Conservation (phyloP, 257 asterid species). For the Lycium barbarum region DNA sequence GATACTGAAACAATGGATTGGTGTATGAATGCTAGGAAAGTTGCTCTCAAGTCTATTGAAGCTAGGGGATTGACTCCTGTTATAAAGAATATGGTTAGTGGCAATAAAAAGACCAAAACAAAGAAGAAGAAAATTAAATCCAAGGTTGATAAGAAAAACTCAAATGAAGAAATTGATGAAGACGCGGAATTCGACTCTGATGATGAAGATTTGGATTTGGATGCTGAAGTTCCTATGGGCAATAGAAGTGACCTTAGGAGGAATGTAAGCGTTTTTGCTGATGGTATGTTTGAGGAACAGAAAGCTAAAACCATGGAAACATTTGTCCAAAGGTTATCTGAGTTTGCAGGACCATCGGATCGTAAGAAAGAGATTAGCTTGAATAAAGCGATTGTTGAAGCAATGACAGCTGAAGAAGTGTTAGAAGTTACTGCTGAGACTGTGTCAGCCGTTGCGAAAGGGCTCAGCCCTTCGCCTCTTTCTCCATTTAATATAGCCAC, state of each 20-base stretch:
- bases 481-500: constrained; percentile 90
- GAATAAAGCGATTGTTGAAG: constrained; percentile 78
- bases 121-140: constrained; percentile 54
- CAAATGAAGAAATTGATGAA: constrained; percentile 38
- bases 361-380: constrained; percentile 80
- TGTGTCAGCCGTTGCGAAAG: constrained; percentile 79
- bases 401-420: constrained; percentile 88
- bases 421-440: constrained; percentile 77
- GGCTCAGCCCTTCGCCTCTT: constrained; percentile 95
- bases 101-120: constrained; percentile 56
- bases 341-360: constrained; percentile 87
- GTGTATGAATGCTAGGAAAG: constrained; percentile 94
- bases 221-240: constrained; percentile 33
- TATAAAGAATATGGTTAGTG: constrained; percentile 58
- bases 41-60: constrained; percentile 87
- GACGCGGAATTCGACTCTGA: constrained; percentile 52
- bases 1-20: constrained; percentile 72
- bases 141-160: constrained; percentile 41
- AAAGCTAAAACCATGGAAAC: constrained; percentile 69
- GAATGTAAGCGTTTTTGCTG: constrained; percentile 65
- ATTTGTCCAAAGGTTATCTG: constrained; percentile 82
- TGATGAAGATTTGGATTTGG: constrained; percentile 47
- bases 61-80: constrained; percentile 72
- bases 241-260: constrained; percentile 48
- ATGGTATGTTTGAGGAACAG: constrained; percentile 78